Percentiles rank a stretch among this genome's conserved stretches.
phyloP scores from a whole-genome alignment of 2,329 filamentous ascomycete genomes.

The Trichoderma atroviride region DNA sequence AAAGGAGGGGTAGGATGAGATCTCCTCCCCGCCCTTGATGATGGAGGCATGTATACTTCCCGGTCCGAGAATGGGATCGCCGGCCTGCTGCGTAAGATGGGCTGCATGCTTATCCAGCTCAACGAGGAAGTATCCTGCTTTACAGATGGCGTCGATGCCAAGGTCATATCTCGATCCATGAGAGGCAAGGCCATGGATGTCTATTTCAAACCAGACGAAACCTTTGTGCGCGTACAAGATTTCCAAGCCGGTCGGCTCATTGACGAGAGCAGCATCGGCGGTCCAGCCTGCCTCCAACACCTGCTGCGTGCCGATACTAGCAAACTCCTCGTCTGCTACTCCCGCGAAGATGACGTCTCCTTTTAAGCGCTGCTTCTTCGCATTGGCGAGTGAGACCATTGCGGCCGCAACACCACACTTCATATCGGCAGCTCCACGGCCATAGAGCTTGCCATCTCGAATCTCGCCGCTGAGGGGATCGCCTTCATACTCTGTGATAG shows the following conservation, averaged over 20 bases:
- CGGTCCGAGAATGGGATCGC: constrained; percentile 41
- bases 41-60: constrained; percentile 51
- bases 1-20: constrained; percentile 55
- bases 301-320: constrained; percentile 54
- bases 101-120: constrained; percentile 48
- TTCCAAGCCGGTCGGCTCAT: constrained; percentile 49
- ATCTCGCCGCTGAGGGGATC: constrained; percentile 49
- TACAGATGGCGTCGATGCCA: constrained; percentile 54
- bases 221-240: constrained; percentile 54
- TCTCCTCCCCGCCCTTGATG: constrained; percentile 55
- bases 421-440: constrained; percentile 55
- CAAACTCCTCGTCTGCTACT: constrained; percentile 57
- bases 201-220: constrained; percentile 51
- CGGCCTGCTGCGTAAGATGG: constrained; percentile 35
- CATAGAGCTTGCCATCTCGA: constrained; percentile 45
- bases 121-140: constrained; percentile 50
- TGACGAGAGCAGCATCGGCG: constrained; percentile 55
- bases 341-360: constrained; percentile 57
- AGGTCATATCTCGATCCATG: constrained; percentile 49
- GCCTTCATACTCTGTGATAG: constrained; percentile 48
- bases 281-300: constrained; percentile 55
- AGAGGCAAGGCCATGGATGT: constrained; percentile 45
- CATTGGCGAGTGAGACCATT: constrained; percentile 45
- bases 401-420: constrained; percentile 54
- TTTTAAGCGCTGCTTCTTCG: constrained; percentile 42